phyloP scores from a whole-genome alignment of 768 basidiomycete genomes.

The Daedaleopsis nitida region DNA sequence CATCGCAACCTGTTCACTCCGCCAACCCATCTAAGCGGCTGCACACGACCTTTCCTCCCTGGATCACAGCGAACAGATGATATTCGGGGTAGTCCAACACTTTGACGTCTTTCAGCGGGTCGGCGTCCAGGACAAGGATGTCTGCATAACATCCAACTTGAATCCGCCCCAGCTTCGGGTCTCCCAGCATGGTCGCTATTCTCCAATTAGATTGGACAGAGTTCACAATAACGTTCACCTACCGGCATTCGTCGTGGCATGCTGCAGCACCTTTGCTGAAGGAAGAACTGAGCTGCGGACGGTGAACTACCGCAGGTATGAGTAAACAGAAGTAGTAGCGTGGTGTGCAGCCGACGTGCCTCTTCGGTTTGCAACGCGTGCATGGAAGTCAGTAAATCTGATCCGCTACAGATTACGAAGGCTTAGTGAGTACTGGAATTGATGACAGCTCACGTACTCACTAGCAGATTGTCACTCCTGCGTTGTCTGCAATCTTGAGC shows the following conservation, averaged over 20 bases:
- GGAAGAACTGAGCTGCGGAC: slow-evolving; percentile 40
- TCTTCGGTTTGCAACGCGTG: slow-evolving; percentile 63
- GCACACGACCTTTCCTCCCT: slow-evolving; percentile 36
- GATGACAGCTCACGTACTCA: slow-evolving; percentile 25
- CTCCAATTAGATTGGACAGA: not conserved
- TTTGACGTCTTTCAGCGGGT: slow-evolving; percentile 45
- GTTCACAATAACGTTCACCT: not conserved
- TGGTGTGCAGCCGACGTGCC: not conserved
- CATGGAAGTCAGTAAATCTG: slow-evolving; percentile 54
- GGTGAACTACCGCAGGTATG: slow-evolving; percentile 30
- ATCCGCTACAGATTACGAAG: slow-evolving; percentile 12
- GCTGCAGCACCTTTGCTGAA: slow-evolving; percentile 37
- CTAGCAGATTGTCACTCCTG: slow-evolving; percentile 43
- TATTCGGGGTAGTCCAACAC: slow-evolving; percentile 44
- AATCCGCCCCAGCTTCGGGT: slow-evolving; percentile 38
- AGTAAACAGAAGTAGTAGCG: not conserved
- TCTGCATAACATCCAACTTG: slow-evolving; percentile 41
- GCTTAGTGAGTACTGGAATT: not conserved
- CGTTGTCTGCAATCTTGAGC: slow-evolving; percentile 42
- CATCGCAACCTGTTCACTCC: slow-evolving; percentile 1
- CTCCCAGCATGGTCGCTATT: slow-evolving; percentile 39
- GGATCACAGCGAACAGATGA: slow-evolving; percentile 39
- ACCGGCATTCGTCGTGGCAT: slow-evolving; percentile 45
- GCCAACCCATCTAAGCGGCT: slow-evolving; percentile 26
- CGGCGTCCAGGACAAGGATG: slow-evolving; percentile 40